Evolutionary conservation across 2,329 filamentous ascomycete species (phyloP), one percentile per base, ranked within the genome.

Genomic region (Fusarium longipes): DNA sequence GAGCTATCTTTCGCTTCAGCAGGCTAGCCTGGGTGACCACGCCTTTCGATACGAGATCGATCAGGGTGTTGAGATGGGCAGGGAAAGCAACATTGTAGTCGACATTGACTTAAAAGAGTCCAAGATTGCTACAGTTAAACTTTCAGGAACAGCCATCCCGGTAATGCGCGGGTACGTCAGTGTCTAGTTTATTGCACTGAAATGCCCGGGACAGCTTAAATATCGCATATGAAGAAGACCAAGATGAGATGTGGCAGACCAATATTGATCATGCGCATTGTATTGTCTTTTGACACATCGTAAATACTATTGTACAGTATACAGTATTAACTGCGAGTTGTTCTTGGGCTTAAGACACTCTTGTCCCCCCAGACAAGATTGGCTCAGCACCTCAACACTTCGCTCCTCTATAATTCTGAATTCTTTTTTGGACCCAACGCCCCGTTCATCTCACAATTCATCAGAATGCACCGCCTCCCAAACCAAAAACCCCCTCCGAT

Each of bases 11-110:
- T 81, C 83, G 6, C 72, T 85, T 50, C 74, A 75, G n/a, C 78
- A 79, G 50, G 74, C 74, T 42, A 65, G 70, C 68, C 40, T 73
- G 64, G n/a, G 75, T 71, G 22, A 75, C 74, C 24, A 75, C 68
- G 55, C 66, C 43, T 75, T 75, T 42, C 78, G 75, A 53, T 89
- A 85, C 67, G 79, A 82, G 57, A 78, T 91, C 64, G 85, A 85
- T 59, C 89, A 91, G 77, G 89, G 89, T 1, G 86, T 90, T 11
- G 89, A 91, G 77, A 90, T 91, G 85, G 88, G 87, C 8, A 77
- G 87, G 66, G 78, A 78, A 74, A 87, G 85, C 70, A 78, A 82
- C 47, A 86, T 87, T 45, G 70, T 75, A 36, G 81, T 87, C 33
- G 79, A 84, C 55, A 79, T 84, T n/a, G 66, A 59, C 33, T 51